A percentile compares a stretch with the other conserved stretches of the same genome.
Conservation (phyloP, 2,329 filamentous ascomycete genomes). For the Magnaporthiopsis incrustans region DNA sequence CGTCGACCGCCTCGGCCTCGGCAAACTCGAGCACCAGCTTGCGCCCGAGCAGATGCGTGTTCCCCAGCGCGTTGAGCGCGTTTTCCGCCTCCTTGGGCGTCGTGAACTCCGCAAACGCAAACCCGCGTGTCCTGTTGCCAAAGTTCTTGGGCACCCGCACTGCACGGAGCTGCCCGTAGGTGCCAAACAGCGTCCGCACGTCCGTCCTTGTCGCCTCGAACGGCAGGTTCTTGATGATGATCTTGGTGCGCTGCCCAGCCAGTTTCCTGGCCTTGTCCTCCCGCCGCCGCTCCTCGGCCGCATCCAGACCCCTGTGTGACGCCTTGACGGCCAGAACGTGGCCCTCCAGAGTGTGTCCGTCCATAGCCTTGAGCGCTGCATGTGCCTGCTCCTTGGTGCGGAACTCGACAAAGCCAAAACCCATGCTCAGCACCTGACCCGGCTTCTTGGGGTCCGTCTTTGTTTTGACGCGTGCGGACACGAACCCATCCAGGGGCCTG, state of each 20-base stretch:
- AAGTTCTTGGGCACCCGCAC: constrained; percentile 95
- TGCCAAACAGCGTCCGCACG: constrained; percentile 72
- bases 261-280: constrained; percentile 78
- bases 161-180: constrained; percentile 86
- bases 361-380: constrained; percentile 75
- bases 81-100: constrained; percentile 82
- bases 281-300: constrained; percentile 75
- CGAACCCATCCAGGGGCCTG: constrained; percentile 74
- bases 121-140: constrained; percentile 79
- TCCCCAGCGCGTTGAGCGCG: constrained; percentile 81
- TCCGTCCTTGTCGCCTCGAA: constrained; percentile 96
- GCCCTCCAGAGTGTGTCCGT: constrained; percentile 78
- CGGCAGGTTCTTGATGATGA: constrained; percentile 96
- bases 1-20: constrained; percentile 77
- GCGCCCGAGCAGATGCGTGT: constrained; percentile 88
- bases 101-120: constrained; percentile 94
- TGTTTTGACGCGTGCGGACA: constrained; percentile 85
- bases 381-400: constrained; percentile 67
- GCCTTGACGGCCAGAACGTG: constrained; percentile 79
- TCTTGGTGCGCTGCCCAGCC: constrained; percentile 73
- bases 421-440: constrained; percentile 87
- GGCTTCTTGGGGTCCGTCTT: constrained; percentile 88
- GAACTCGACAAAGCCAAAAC: constrained; percentile 93
- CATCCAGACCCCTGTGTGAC: constrained; percentile 80
- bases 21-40: constrained; percentile 88